A percentile compares a stretch with the other conserved stretches of the same genome.
phyloP scores from a whole-genome alignment of 164 flowering plant genomes.

The Vitis cinerea region DNA sequence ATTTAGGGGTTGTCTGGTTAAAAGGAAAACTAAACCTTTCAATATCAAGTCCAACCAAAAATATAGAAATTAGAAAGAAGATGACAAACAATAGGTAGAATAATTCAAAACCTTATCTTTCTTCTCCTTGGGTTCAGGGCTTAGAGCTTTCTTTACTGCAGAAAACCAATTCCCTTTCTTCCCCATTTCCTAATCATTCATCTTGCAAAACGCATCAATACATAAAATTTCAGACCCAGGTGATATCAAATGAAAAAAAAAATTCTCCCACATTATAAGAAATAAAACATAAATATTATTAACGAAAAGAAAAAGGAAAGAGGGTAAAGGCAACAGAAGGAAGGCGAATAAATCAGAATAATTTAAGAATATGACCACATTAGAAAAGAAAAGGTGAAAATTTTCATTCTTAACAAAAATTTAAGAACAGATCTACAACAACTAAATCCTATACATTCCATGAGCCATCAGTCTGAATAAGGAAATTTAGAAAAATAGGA shows the following conservation, averaged over 20 bases:
- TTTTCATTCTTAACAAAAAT: neutral
- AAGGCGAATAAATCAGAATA: neutral
- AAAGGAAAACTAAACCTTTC: neutral
- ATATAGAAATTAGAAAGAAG: neutral
- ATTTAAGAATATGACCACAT: neutral
- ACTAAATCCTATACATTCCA: constrained; percentile 4
- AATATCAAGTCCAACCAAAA: neutral
- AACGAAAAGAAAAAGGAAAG: neutral
- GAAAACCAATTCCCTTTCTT: constrained; percentile 82
- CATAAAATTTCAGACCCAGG: constrained; percentile 9
- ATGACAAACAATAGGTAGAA: neutral
- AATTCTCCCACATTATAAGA: neutral
- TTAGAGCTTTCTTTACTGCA: constrained; percentile 82
- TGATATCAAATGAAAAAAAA: constrained; percentile 12
- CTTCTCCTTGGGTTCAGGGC: constrained; percentile 65
- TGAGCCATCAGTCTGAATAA: neutral
- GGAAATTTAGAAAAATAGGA: neutral
- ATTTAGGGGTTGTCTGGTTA: constrained; percentile 48
- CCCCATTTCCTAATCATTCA: constrained; percentile 63
- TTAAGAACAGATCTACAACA: constrained; percentile 14
- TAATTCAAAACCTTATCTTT: constrained; percentile 38
- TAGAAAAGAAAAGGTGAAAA: neutral
- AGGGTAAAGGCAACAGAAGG: no score
- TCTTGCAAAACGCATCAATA: constrained; percentile 10
- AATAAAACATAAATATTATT: neutral